Evolutionary conservation across 805 yeast genomes (phyloP).

Genomic region (Wickerhamiella bombiphila): DNA sequence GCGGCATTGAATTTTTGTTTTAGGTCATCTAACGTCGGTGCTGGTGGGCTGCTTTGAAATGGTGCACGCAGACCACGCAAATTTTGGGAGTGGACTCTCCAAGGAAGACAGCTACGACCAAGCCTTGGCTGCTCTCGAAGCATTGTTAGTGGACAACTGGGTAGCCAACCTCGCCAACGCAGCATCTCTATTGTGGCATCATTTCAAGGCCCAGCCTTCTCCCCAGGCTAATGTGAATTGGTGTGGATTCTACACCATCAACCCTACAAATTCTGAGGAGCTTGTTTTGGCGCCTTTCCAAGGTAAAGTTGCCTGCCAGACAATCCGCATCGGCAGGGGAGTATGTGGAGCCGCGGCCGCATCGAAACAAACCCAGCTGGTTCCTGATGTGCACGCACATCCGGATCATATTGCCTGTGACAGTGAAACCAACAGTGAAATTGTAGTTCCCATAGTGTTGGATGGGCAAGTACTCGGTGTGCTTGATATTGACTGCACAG

Average conservation of each 20-base stretch:
- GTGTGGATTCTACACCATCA: constrained; percentile 77
- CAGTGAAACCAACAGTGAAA: constrained; percentile 84
- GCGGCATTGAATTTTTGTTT: no score
- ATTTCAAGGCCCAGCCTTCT: constrained; percentile 45
- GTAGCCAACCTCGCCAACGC: constrained; percentile 80
- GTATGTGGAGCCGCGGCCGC: constrained; percentile 84
- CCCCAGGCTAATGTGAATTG: constrained; percentile 49
- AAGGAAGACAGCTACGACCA: constrained; percentile 41
- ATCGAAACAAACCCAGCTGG: constrained; percentile 48
- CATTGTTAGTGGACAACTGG: constrained; percentile 63
- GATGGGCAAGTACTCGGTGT: constrained; percentile 46
- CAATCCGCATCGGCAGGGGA: constrained; percentile 62
- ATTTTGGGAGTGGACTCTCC: constrained; percentile 28
- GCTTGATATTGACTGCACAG: constrained; percentile 71
- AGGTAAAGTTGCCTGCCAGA: constrained; percentile 93
- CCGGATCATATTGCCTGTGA: constrained; percentile 97
- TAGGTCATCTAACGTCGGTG: no score
- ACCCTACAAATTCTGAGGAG: constrained; percentile 27
- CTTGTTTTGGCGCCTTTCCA: constrained; percentile 84
- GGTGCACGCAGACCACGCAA: constrained; percentile 60
- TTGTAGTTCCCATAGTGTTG: constrained; percentile 67
- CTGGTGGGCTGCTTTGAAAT: no score
- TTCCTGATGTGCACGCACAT: constrained; percentile 57
- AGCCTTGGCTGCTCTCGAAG: constrained; percentile 46
- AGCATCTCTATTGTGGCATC: constrained; percentile 78